Evolutionary conservation across 148 eudicot genomes (phyloP).

Genomic region (Fagopyrum tataricum): DNA sequence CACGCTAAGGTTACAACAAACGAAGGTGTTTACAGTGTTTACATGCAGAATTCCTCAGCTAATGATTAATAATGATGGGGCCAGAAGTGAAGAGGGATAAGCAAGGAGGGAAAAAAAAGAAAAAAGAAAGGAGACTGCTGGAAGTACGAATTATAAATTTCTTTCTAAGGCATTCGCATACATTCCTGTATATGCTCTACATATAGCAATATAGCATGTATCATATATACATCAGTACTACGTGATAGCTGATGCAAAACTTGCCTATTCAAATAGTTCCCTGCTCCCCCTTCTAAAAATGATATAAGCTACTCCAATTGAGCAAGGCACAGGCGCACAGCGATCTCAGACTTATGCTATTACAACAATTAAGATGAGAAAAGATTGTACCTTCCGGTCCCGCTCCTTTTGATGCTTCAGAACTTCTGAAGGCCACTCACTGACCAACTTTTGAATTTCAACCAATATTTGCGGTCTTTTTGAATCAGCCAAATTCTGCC

Average conservation of each 20-base stretch:
- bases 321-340: not conserved
- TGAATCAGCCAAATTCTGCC: slow-evolving; percentile 53
- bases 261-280: not conserved
- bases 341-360: not conserved
- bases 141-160: not conserved
- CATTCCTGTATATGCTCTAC: not conserved
- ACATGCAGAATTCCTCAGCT: not conserved
- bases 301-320: not conserved
- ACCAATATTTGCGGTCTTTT: slow-evolving; percentile 40
- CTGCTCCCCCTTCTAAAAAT: not conserved
- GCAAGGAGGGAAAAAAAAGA: not conserved
- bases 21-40: not conserved
- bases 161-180: not conserved
- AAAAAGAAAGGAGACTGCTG: not conserved
- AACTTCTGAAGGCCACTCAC: slow-evolving; percentile 84
- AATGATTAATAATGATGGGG: not conserved
- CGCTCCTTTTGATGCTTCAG: slow-evolving; percentile 58
- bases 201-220: not conserved
- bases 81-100: not conserved
- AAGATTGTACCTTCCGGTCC: slow-evolving; percentile 46
- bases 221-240: not conserved
- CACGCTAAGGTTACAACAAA: not conserved
- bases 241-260: not conserved
- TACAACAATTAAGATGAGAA: too few relatives aligned
- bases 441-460: slow-evolving; percentile 82